Conservation (phyloP, 306 rosid genomes). For the Lithocarpus polystachyus region DNA sequence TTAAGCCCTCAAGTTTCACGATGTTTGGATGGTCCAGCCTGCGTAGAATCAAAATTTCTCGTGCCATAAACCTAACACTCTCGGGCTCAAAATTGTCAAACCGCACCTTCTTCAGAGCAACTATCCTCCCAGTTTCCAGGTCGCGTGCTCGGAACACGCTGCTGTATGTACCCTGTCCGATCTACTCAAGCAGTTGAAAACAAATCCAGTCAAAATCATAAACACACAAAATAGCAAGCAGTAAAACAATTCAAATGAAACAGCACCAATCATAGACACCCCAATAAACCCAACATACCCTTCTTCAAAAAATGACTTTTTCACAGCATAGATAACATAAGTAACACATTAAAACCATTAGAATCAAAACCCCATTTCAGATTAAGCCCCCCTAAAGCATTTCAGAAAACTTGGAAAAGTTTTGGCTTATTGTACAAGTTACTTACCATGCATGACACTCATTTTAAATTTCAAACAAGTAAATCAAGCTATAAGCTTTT, state of each 20-base stretch:
- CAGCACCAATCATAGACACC: background rate
- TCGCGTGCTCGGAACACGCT: constrained; percentile 91
- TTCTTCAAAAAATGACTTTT: background rate
- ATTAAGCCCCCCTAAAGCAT: background rate
- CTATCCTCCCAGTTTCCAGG: constrained; percentile 81
- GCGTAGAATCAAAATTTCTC: constrained; percentile 88
- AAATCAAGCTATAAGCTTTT: background rate
- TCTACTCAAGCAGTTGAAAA: constrained; percentile 37
- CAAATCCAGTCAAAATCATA: constrained; percentile 13
- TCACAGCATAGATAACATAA: background rate
- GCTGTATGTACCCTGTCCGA: constrained; percentile 99
- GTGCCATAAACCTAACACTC: constrained; percentile 95
- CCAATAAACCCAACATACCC: background rate
- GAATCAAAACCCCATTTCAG: background rate
- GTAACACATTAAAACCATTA: background rate
- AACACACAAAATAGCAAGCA: constrained; percentile 3
- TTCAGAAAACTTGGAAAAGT: background rate
- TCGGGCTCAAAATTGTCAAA: constrained; percentile 97
- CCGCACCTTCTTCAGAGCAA: constrained; percentile 96
- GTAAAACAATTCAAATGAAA: background rate
- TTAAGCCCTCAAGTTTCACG: constrained; percentile 81
- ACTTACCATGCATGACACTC: background rate
- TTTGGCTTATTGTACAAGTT: background rate
- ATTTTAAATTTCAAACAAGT: background rate
- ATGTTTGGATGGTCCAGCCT: constrained; percentile 94